Percentiles rank a stretch among this genome's conserved stretches.
phyloP scores from a whole-genome alignment of 345 rosid species.

The Populus davidiana region DNA sequence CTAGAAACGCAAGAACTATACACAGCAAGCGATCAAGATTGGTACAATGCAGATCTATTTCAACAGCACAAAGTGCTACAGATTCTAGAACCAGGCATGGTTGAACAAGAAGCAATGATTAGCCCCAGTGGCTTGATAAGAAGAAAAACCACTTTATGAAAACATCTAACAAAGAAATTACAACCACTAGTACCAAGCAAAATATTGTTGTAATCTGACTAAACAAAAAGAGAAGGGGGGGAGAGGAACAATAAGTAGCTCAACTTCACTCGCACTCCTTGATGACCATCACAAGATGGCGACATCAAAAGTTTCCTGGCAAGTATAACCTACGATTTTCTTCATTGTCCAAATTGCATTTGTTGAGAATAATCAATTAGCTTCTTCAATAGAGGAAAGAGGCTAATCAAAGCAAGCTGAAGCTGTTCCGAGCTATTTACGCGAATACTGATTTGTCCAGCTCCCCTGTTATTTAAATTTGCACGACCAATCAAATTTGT shows the following conservation, averaged over 20 bases:
- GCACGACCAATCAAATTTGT: slow-evolving; percentile 77
- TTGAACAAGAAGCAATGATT: neutral
- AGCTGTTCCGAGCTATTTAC: slow-evolving; percentile 89
- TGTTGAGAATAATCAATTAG: slow-evolving; percentile 48
- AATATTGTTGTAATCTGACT: neutral
- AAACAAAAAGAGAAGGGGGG: neutral
- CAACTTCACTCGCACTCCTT: slow-evolving; percentile 18
- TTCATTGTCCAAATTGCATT: slow-evolving; percentile 64
- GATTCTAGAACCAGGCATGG: neutral
- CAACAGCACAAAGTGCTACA: neutral
- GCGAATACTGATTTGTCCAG: slow-evolving; percentile 79
- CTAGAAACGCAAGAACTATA: neutral
- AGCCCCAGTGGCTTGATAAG: slow-evolving; percentile 11
- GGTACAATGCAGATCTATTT: neutral
- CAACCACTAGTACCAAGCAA: slow-evolving; percentile 16
- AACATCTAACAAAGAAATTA: slow-evolving; percentile 16
- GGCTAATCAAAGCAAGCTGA: slow-evolving; percentile 66
- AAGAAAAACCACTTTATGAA: slow-evolving; percentile 19
- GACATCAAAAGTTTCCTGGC: slow-evolving; percentile 16
- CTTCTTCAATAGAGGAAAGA: slow-evolving; percentile 76
- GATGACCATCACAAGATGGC: slow-evolving; percentile 26
- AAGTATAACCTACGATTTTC: slow-evolving; percentile 33
- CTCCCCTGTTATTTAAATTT: slow-evolving; percentile 81
- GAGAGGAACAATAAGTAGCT: neutral
- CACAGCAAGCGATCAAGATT: neutral